These are phyloP conservation scores for Onygenales sp. DNA, from an alignment of 2,329 filamentous ascomycete species.

Conservation along the genomic window DNA sequence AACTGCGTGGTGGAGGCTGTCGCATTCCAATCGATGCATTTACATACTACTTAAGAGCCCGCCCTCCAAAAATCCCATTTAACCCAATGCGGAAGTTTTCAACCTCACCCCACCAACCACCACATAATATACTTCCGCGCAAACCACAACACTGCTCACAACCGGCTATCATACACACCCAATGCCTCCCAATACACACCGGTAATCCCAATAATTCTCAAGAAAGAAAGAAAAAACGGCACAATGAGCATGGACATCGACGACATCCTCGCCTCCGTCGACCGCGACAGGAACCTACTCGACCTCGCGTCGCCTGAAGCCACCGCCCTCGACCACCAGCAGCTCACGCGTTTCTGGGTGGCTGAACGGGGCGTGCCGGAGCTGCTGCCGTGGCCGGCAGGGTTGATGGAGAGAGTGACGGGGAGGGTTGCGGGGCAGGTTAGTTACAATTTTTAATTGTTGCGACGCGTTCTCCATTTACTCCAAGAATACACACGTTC, in stretches of 20 bases:
- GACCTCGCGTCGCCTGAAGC: constrained; percentile 33
- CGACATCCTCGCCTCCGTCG: constrained; percentile 67
- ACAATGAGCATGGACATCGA: constrained; percentile 52
- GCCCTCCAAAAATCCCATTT: not conserved
- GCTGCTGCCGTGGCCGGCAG: constrained; percentile 67
- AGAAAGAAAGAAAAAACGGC: no score
- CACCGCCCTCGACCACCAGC: constrained; percentile 61
- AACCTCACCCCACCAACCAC: not conserved
- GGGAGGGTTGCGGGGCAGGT: constrained; percentile 57
- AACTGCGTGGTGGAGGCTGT: no score
- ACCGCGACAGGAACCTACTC: constrained; percentile 38
- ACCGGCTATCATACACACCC: not conserved
- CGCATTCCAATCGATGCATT: no score
- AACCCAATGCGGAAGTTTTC: not conserved
- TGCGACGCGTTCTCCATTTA: not conserved
- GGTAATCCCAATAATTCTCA: not conserved
- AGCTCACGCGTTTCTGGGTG: constrained; percentile 84
- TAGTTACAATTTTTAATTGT: constrained; percentile 2
- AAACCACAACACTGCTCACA: not conserved
- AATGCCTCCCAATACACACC: not conserved
- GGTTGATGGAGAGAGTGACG: constrained; percentile 74
- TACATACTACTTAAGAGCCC: no score
- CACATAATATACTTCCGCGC: not conserved
- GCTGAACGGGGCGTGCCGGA: constrained; percentile 85
- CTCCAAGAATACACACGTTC: not conserved